phyloP scores from a whole-genome alignment of 208 protist genomes.

The Wallacemonas sp. region DNA sequence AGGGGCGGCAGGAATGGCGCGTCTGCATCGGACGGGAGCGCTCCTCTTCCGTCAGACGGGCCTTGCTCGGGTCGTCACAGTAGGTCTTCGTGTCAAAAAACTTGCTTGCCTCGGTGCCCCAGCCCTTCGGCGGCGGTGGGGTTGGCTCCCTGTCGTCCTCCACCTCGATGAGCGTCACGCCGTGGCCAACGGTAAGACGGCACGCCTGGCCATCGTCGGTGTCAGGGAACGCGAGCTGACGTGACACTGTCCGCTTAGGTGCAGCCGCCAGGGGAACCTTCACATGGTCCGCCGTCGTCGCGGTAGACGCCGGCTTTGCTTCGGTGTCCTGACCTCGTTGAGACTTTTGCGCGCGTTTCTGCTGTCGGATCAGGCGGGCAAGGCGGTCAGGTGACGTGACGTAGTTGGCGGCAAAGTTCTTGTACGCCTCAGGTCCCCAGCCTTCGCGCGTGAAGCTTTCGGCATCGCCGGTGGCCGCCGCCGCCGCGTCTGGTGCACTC shows the following conservation, averaged over 20 bases:
- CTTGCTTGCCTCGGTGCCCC: slow-evolving; percentile 59
- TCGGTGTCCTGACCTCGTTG: background rate
- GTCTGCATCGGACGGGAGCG: slow-evolving; percentile 23
- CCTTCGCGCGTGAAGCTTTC: slow-evolving; percentile 23
- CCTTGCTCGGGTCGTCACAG: slow-evolving; percentile 70
- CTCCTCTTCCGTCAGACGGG: slow-evolving; percentile 27
- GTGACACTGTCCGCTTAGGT: background rate
- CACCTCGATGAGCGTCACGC: slow-evolving; percentile 25
- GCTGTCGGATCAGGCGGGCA: slow-evolving; percentile 11
- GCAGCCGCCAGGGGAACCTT: background rate
- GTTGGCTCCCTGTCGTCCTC: slow-evolving; percentile 9
- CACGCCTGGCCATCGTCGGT: slow-evolving; percentile 14
- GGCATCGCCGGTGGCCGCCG: slow-evolving; percentile 8
- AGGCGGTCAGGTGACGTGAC: slow-evolving; percentile 47
- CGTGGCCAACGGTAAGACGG: slow-evolving; percentile 36
- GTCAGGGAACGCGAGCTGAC: slow-evolving; percentile 21
- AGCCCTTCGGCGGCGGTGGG: slow-evolving; percentile 49
- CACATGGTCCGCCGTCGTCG: background rate
- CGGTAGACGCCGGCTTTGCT: slow-evolving; percentile 2
- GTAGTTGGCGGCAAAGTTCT: slow-evolving; percentile 71
- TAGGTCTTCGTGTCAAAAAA: slow-evolving; percentile 84
- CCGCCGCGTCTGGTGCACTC: background rate
- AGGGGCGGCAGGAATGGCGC: background rate
- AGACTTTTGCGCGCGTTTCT: slow-evolving; percentile 1
- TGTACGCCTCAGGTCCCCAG: slow-evolving; percentile 73